Percentiles rank a stretch among this genome's conserved stretches.
Evolutionary conservation across 73 alveolate genomes (phyloP).

Genomic region (Uronychia binucleata): DNA sequence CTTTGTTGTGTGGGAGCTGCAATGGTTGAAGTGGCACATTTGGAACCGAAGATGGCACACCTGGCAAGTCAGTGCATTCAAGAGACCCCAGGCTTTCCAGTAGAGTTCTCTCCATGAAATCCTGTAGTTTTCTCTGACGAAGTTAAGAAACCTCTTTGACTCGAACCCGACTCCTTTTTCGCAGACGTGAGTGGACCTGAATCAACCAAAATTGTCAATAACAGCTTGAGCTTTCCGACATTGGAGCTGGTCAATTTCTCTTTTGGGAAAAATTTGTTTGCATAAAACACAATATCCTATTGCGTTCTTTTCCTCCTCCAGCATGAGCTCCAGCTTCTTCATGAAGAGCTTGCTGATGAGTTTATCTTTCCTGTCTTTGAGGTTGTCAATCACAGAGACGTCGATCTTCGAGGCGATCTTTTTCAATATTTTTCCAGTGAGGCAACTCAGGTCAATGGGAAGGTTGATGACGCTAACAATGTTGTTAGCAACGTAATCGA

Average conservation of each 20-base stretch:
- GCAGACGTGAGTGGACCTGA: slow-evolving; percentile 53
- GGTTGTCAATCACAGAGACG: slow-evolving; percentile 33
- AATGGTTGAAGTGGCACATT: slow-evolving; percentile 59
- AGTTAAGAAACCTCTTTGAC: slow-evolving; percentile 59
- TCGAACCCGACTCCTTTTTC: slow-evolving; percentile 60
- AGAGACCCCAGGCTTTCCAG: slow-evolving; percentile 66
- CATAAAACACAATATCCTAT: slow-evolving; percentile 52
- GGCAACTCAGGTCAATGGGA: slow-evolving; percentile 61
- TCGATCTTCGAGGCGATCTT: slow-evolving; percentile 36
- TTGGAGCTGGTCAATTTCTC: slow-evolving; percentile 16
- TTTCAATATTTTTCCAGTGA: slow-evolving; percentile 27
- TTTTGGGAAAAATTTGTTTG: slow-evolving; percentile 33
- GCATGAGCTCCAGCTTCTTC: slow-evolving; percentile 62
- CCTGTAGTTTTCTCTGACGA: slow-evolving; percentile 57
- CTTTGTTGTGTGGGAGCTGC: slow-evolving; percentile 64
- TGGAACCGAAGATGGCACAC: slow-evolving; percentile 23
- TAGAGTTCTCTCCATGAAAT: slow-evolving; percentile 67
- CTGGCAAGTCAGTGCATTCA: slow-evolving; percentile 31
- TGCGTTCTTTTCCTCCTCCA: slow-evolving; percentile 60
- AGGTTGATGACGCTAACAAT: slow-evolving; percentile 55
- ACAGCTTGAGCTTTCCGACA: slow-evolving; percentile 45
- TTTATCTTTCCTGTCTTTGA: slow-evolving; percentile 61
- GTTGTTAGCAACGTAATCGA: slow-evolving; percentile 41
- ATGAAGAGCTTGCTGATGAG: slow-evolving; percentile 53
- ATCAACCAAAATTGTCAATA: slow-evolving; percentile 42